A percentile compares a stretch with the other conserved stretches of the same genome.
These are phyloP conservation scores for Trichoderma breve DNA, from an alignment of 2,329 filamentous ascomycete genomes.

Conservation along the genomic window DNA sequence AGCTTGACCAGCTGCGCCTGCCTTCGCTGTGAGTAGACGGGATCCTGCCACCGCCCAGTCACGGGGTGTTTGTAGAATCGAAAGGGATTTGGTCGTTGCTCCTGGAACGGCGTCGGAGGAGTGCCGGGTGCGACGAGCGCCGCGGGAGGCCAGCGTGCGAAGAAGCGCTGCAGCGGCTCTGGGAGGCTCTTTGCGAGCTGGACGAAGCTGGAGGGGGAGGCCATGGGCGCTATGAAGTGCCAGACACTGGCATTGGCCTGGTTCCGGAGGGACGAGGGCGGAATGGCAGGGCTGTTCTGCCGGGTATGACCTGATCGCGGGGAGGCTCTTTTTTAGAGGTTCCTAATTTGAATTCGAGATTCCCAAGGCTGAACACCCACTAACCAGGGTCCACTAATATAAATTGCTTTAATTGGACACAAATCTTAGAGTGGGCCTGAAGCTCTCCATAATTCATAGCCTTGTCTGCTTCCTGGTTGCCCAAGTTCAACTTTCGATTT, in stretches of 20 bases:
- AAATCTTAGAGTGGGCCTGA: not conserved
- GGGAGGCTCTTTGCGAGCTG: conserved; percentile 72
- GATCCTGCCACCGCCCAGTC: conserved; percentile 81
- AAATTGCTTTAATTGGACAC: not conserved
- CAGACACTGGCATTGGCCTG: conserved; percentile 11
- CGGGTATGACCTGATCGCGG: not conserved
- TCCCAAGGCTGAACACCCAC: conserved; percentile 23
- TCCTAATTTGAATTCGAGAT: conserved; percentile 15
- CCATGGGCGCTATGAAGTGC: conserved; percentile 28
- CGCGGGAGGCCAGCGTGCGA: conserved; percentile 81
- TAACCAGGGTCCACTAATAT: not conserved
- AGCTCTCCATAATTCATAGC: conserved; percentile 17
- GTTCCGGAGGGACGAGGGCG: not conserved
- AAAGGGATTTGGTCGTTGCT: conserved; percentile 74
- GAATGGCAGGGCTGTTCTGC: not conserved
- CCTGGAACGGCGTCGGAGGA: conserved; percentile 51
- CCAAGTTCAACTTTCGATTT: not conserved
- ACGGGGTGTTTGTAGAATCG: conserved; percentile 71
- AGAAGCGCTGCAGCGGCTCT: conserved; percentile 76
- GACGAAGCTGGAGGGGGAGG: conserved; percentile 42
- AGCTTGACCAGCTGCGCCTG: conserved; percentile 92
- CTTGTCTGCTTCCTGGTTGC: conserved; percentile 11
- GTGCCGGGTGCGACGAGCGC: conserved; percentile 51
- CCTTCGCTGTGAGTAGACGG: conserved; percentile 76
- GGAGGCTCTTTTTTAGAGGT: not conserved